Conservation (phyloP, 129 eudicot species). For the Rutidosis leptorrhynchoides region DNA sequence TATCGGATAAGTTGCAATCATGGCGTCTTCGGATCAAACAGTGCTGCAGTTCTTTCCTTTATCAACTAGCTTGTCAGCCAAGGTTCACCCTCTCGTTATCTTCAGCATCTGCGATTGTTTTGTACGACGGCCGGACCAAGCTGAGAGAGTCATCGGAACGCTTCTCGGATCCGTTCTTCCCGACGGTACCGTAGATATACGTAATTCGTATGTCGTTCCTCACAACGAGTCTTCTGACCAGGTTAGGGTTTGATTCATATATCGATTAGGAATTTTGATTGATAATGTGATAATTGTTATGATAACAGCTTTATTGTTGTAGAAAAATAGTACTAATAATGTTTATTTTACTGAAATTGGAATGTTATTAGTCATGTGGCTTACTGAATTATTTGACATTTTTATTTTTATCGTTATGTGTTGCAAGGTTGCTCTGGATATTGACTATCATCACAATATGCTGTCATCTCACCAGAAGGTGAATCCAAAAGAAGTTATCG, state of each 20-base stretch:
- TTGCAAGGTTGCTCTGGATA: slow-evolving; percentile 87
- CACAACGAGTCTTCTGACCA: slow-evolving; percentile 80
- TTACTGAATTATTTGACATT: neutral
- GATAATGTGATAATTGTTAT: neutral
- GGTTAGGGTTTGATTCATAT: slow-evolving; percentile 37
- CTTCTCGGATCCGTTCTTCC: slow-evolving; percentile 83
- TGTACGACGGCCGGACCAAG: slow-evolving; percentile 84
- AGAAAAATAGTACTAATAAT: neutral
- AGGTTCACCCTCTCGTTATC: slow-evolving; percentile 87
- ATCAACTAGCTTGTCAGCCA: slow-evolving; percentile 60
- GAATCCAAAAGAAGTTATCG: slow-evolving; percentile 91
- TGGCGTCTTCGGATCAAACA: slow-evolving; percentile 59
- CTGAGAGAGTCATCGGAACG: slow-evolving; percentile 86
- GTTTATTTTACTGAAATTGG: neutral
- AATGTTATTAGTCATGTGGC: no score
- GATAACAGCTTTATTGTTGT: neutral
- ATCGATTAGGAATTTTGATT: neutral
- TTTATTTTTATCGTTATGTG: neutral
- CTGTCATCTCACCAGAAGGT: slow-evolving; percentile 84
- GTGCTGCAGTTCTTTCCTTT: slow-evolving; percentile 66
- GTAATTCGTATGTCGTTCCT: slow-evolving; percentile 92
- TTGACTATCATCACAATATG: slow-evolving; percentile 95
- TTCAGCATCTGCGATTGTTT: slow-evolving; percentile 85
- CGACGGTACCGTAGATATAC: slow-evolving; percentile 87
- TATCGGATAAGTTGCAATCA: slow-evolving; percentile 7